These are phyloP conservation scores for Metarhizium brunneum DNA, from an alignment of 2,329 filamentous ascomycete species.

Conservation along the genomic window DNA sequence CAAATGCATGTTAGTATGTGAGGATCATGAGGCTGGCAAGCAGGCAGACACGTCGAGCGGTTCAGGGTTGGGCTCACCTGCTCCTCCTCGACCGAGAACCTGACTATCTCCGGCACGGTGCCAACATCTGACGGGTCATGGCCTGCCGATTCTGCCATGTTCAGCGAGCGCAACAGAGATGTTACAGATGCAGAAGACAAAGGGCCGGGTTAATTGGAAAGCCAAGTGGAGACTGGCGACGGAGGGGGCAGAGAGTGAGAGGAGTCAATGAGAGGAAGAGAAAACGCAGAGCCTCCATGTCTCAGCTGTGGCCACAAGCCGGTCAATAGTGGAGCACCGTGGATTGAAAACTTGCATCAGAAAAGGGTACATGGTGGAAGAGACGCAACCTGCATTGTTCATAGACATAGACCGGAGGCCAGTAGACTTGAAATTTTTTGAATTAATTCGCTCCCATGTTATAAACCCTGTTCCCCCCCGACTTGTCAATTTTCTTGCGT, in stretches of 20 bases:
- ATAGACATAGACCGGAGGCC: too few relatives aligned
- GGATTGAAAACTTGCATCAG: too few relatives aligned
- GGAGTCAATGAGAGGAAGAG: neutral
- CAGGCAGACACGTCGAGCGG: neutral
- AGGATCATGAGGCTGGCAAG: neutral
- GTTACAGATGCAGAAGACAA: too few relatives aligned
- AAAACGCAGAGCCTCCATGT: neutral
- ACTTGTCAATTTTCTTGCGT: too few relatives aligned
- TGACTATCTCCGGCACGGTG: conserved; percentile 16
- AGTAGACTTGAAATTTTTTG: too few relatives aligned
- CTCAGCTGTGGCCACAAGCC: neutral
- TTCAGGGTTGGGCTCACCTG: conserved; percentile 25
- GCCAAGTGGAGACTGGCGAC: neutral
- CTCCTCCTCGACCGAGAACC: conserved; percentile 48
- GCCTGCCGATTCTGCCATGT: neutral
- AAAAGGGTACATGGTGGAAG: too few relatives aligned
- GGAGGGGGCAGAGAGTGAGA: neutral
- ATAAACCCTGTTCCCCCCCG: too few relatives aligned
- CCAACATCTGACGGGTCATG: neutral
- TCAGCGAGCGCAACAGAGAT: neutral
- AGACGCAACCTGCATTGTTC: too few relatives aligned
- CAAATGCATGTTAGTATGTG: neutral
- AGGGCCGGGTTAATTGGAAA: neutral
- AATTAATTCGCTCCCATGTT: too few relatives aligned
- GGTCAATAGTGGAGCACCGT: neutral